These are phyloP conservation scores for Neurospora sp. DNA, from an alignment of 495 filamentous ascomycete species.

Conservation along the genomic window DNA sequence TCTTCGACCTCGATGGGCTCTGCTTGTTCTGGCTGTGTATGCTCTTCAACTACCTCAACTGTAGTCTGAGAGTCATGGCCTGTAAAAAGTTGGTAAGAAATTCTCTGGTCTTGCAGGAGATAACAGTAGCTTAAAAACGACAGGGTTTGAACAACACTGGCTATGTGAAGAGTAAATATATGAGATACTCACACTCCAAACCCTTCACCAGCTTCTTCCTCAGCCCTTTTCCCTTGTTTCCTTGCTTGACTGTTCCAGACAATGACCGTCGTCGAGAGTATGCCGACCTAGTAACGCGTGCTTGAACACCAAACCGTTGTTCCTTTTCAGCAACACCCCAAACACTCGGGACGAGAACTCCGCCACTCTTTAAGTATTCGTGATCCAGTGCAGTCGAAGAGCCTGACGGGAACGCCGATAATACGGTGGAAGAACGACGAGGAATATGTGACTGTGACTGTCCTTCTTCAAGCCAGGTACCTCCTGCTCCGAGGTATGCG, in stretches of 20 bases:
- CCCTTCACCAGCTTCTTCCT: not conserved
- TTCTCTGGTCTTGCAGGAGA: not conserved
- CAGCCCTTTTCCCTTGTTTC: not conserved
- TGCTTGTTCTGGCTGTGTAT: not conserved
- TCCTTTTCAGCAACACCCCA: not conserved
- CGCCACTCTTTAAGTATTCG: not conserved
- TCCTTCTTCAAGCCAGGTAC: not conserved
- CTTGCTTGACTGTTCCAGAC: not conserved
- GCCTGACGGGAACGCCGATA: not conserved
- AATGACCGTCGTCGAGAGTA: not conserved
- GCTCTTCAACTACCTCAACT: not conserved
- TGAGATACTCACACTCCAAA: not conserved
- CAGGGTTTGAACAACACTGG: not conserved
- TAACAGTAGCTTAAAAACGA: not conserved
- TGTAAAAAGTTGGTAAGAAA: not conserved
- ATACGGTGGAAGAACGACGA: not conserved
- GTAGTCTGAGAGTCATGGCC: not conserved
- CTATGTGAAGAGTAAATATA: not conserved
- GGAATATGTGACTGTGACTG: not conserved
- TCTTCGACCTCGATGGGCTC: not conserved
- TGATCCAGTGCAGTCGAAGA: not conserved
- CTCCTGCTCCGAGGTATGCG: not conserved
- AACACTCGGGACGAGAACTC: not conserved
- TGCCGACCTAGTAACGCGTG: not conserved
- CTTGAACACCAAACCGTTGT: not conserved